Percentiles rank a stretch among this genome's conserved stretches.
Evolutionary conservation across 495 filamentous ascomycete species (phyloP).

Genomic region (Penicillium arizonense): DNA sequence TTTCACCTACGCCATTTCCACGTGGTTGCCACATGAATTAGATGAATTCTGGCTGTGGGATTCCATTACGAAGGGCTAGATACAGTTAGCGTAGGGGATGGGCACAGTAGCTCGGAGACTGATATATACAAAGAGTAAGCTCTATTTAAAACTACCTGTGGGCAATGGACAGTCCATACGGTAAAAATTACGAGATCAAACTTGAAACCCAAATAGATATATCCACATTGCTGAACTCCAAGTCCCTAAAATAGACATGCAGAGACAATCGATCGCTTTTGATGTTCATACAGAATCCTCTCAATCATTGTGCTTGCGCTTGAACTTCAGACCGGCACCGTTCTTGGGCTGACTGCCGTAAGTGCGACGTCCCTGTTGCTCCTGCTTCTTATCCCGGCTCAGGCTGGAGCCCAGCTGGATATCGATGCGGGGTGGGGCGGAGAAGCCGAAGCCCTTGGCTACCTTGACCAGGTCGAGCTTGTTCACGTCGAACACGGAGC

Average conservation of each 20-base stretch:
- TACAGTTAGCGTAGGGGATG: too few relatives aligned
- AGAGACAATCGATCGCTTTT: conserved; percentile 24
- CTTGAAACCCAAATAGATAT: conserved; percentile 27
- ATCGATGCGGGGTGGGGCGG: conserved; percentile 85
- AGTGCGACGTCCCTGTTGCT: conserved; percentile 65
- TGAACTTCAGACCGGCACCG: conserved; percentile 43
- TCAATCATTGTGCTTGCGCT: conserved; percentile 41
- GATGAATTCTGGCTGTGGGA: neutral
- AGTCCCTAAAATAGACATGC: conserved; percentile 24
- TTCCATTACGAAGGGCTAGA: neutral
- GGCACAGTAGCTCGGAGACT: neutral
- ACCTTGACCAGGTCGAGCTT: conserved; percentile 93
- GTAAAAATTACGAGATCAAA: neutral
- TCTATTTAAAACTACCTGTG: neutral
- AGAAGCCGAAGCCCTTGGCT: conserved; percentile 90
- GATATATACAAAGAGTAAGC: neutral
- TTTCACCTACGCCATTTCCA: neutral
- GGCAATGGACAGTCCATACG: neutral
- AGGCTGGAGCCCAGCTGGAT: conserved; percentile 84
- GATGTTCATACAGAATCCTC: conserved; percentile 19
- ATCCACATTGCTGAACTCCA: conserved; percentile 31
- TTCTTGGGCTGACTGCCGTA: conserved; percentile 73
- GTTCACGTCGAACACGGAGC: conserved; percentile 89
- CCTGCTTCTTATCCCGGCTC: conserved; percentile 80
- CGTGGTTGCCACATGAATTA: conserved; percentile 1